These are phyloP conservation scores for Microthyrium microscopicum DNA, from an alignment of 2,329 filamentous ascomycete species.

Conservation along the genomic window DNA sequence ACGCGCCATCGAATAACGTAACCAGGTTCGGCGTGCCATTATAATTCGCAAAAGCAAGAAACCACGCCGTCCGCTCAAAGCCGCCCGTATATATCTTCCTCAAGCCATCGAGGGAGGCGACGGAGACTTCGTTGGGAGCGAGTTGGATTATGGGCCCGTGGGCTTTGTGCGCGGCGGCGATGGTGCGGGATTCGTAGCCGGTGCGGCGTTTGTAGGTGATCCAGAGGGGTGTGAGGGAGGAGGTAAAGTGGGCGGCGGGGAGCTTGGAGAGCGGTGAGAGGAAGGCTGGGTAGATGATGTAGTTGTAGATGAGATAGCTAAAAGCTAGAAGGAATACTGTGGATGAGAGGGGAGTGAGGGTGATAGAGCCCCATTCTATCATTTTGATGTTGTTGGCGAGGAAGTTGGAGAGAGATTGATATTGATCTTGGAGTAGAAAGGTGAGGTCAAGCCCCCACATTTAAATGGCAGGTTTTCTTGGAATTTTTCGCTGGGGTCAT, in stretches of 20 bases:
- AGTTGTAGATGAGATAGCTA: background rate
- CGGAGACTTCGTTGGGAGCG: slow-evolving; percentile 3
- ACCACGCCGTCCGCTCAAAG: background rate
- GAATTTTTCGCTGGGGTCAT: too few species aligned
- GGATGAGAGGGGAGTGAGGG: too few species aligned
- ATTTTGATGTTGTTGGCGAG: too few species aligned
- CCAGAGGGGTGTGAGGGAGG: background rate
- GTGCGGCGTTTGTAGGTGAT: background rate
- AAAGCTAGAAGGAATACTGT: too few species aligned
- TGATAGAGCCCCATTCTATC: too few species aligned
- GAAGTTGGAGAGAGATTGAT: too few species aligned
- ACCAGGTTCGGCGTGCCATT: background rate
- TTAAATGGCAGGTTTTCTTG: too few species aligned
- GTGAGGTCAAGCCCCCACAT: too few species aligned
- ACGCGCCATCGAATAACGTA: background rate
- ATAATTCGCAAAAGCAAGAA: background rate
- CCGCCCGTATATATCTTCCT: background rate
- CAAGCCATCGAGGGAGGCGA: background rate
- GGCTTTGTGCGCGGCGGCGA: slow-evolving; percentile 12
- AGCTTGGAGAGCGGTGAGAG: slow-evolving; percentile 1
- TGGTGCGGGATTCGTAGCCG: background rate
- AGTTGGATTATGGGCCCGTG: slow-evolving; percentile 2
- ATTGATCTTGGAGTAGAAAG: too few species aligned
- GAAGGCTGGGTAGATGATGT: background rate
- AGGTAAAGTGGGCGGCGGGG: slow-evolving; percentile 1